Percentiles rank a stretch among this genome's conserved stretches.
phyloP scores from a whole-genome alignment of 2,329 filamentous ascomycete species.

The Fusarium sp. region DNA sequence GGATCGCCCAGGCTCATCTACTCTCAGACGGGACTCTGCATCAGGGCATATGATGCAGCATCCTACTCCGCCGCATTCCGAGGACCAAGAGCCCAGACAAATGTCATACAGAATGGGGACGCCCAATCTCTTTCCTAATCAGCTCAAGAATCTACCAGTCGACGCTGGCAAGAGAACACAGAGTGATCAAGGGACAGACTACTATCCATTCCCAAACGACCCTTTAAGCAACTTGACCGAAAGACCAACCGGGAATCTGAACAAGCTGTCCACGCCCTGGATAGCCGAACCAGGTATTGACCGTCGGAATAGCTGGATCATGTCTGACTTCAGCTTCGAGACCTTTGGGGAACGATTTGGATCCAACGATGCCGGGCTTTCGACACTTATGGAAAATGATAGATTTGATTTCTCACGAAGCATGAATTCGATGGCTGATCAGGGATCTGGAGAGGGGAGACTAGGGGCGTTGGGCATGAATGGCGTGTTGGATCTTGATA shows the following conservation, averaged over 20 bases:
- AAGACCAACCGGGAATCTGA: not conserved
- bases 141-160: not conserved
- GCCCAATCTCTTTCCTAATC: not conserved
- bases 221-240: not conserved
- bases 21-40: not conserved
- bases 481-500: slow-evolving; percentile 18
- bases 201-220: not conserved
- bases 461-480: slow-evolving; percentile 15
- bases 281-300: not conserved
- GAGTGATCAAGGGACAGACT: not conserved
- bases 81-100: not conserved
- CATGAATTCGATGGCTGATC: not conserved
- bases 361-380: not conserved
- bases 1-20: not conserved
- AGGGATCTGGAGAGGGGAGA: slow-evolving; percentile 6
- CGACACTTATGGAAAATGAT: not conserved
- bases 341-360: slow-evolving; percentile 12
- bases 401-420: not conserved
- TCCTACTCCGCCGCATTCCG: not conserved
- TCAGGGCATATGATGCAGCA: not conserved
- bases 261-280: not conserved
- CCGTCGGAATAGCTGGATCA: slow-evolving; percentile 17
- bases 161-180: not conserved
- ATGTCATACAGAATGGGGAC: not conserved
- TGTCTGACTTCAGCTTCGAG: slow-evolving; percentile 34